Evolutionary conservation across 2,329 filamentous ascomycete species (phyloP), one percentile per base, ranked within the genome.

Genomic region (Drechmeria coniospora): DNA sequence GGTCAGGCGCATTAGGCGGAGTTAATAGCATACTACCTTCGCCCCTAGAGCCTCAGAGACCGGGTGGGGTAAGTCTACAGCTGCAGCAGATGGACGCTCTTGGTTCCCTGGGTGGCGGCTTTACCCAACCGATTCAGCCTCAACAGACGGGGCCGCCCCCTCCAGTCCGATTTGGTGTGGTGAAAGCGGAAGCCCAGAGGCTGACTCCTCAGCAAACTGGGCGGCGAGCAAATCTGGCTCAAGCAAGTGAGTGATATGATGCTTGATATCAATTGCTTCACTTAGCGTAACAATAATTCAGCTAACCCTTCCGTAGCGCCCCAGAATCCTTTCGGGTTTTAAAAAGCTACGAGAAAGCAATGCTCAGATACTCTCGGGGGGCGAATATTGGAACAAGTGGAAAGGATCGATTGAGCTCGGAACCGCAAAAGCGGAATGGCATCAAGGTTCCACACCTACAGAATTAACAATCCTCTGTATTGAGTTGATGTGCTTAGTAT

Each of bases 181-280:
- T n/a, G n/a, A n/a, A 70, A 32, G 60, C 64, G 16, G 71, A 74
- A 26, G 60, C 73, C 17, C 83, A 84, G 55, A 90, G 80, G 52
- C 57, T 95, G 42, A 65, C 70, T 34, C 74, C 86, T 17, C 90
- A 95, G 58, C 68, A 83, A 16, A 98, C 90, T 6, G 90, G 90
- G 37, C 65, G 79, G 43, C 74, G 80, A 60, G 90, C 90, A 31
- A 94, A 95, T 51, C 65, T 98, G 40, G 68, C 80, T 28, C 81
- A 92, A 72, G 90, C 90, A 46, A 98, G 87, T 95, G 76, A 79
- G 87, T 86, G 18, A 9, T 21, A 5, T 4, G 6, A 9, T 27
- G 8, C 10, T 4, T 15, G 4, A 8, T 9, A 7, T 21, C 8
- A 5, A 6, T 18, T 4, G n/a, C n/a, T n/a, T n/a, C n/a, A n/a